Conservation (phyloP, 208 protist species). For the Herpetomonas tarakana region DNA sequence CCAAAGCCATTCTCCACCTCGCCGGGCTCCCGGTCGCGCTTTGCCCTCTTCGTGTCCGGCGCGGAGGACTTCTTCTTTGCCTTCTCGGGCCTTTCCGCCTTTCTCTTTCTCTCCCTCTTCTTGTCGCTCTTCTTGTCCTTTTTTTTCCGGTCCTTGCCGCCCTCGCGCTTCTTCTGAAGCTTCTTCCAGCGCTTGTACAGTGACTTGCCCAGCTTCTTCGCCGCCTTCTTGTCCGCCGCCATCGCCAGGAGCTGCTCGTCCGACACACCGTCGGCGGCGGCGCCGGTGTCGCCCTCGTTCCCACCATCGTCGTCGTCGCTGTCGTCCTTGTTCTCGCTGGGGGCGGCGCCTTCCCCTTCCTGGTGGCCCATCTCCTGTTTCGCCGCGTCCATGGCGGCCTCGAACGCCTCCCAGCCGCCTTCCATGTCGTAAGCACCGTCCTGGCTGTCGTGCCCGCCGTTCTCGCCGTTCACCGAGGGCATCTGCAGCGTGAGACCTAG, state of each 20-base stretch:
- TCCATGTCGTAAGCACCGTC: neutral
- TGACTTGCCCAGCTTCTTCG: conserved; percentile 40
- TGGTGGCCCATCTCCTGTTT: conserved; percentile 13
- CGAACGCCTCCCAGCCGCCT: neutral
- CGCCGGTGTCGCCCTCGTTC: neutral
- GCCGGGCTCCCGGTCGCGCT: neutral
- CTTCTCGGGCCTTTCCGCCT: conserved; percentile 15
- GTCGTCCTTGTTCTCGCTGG: neutral
- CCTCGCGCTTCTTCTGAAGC: conserved; percentile 28
- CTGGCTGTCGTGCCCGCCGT: neutral
- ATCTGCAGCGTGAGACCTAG: conserved; percentile 14
- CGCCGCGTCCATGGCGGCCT: neutral
- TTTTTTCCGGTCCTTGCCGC: conserved; percentile 16
- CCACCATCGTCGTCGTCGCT: conserved; percentile 5
- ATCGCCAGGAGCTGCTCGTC: conserved; percentile 49
- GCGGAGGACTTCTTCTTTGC: conserved; percentile 8
- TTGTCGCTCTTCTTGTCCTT: conserved; percentile 20
- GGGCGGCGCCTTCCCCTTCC: neutral
- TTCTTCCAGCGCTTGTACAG: conserved; percentile 83
- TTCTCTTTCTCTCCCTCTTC: conserved; percentile 18
- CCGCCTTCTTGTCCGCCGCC: conserved; percentile 39
- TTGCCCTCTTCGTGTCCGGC: conserved; percentile 6
- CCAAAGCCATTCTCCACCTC: conserved; percentile 4
- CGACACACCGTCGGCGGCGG: conserved; percentile 6
- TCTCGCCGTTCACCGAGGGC: conserved; percentile 6